Percentiles rank a stretch among this genome's conserved stretches.
phyloP scores from a whole-genome alignment of 2,329 filamentous ascomycete species.

The Xylariaceae sp. region DNA sequence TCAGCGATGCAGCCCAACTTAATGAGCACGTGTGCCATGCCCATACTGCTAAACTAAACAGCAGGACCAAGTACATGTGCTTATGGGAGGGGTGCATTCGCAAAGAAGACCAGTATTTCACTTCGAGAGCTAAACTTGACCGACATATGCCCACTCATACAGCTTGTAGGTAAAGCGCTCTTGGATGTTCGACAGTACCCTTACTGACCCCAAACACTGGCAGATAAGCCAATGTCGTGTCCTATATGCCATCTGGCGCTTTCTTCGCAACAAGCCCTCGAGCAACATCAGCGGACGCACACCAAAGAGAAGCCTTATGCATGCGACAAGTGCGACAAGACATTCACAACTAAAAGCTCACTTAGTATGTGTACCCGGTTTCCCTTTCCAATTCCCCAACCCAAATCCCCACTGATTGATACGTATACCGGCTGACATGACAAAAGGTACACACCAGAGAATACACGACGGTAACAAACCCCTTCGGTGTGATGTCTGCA shows the following conservation, averaged over 20 bases:
- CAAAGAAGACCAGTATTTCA: constrained; percentile 23
- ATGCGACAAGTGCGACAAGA: constrained; percentile 51
- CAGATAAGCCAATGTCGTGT: constrained; percentile 57
- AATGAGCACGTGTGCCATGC: constrained; percentile 25
- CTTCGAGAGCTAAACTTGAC: constrained; percentile 29
- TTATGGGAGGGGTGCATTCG: constrained; percentile 29
- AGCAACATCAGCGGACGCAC: constrained; percentile 63
- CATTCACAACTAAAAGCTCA: constrained; percentile 63
- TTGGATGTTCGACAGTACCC: no score
- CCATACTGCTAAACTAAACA: constrained; percentile 22
- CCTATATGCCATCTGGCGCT: constrained; percentile 51
- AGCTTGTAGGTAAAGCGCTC: constrained; percentile 20
- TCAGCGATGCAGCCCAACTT: constrained; percentile 20
- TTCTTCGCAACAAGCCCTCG: constrained; percentile 62
- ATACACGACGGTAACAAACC: constrained; percentile 63
- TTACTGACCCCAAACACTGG: background rate
- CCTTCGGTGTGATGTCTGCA: constrained; percentile 52
- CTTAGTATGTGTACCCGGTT: constrained; percentile 44
- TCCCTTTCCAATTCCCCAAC: no score
- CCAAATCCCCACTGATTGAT: no score
- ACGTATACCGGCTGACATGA: constrained; percentile 2
- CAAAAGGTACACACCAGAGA: constrained; percentile 61
- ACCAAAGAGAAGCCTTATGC: constrained; percentile 59
- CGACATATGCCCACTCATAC: constrained; percentile 33
- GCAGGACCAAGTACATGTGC: constrained; percentile 28